Evolutionary conservation across 371 early-diverging fungal species (phyloP), one percentile per base, ranked within the genome.

Genomic region (Mucor racemosus): DNA sequence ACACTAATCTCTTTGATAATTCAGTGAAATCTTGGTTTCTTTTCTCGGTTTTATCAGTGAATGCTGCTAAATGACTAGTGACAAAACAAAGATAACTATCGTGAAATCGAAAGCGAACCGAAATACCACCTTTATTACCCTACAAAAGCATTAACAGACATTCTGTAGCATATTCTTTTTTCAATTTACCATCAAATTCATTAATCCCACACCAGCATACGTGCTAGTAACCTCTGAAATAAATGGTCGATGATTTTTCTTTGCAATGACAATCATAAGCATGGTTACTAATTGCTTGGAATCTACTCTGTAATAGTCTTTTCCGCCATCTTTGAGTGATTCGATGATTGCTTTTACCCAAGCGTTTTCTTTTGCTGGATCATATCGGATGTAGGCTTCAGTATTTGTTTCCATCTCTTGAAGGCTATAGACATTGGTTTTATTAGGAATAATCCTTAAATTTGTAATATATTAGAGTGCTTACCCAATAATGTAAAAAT

Each of bases 91-190:
- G 46, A 60, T 93, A 92, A 9, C 94, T 89, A 71, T 97, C 96
- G 54, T 87, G 79, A 63, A 90, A 87, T 13, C 87, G 79, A 17
- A 97, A 66, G 13, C 96, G 85, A 21, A 96, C 86, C 5, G 90
- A 89, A 5, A 94, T 91, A 3, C 92, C 96, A 31, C 99, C 99
- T 83, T 98, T 98, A 78, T 98, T 98, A 14, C 96, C 98, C 90
- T 93, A 53, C 21, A 33, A 39, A 17, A 33, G 11, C 15, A 13
- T n/a, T 50, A n/a, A 31, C 14, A 39, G 26, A 7, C 7, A 3
- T 3, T 11, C 13, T 19, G 3, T 19, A 7, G 10, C 14, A 19
- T 42, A 10, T n/a, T 9, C n/a, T 5, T 31, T 13, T 26, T 61
- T n/a, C n/a, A 13, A 10, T 21, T 70, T 84, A 88, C 90, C 78